A percentile compares a stretch with the other conserved stretches of the same genome.
These are phyloP conservation scores for Starmerella apis DNA, from an alignment of 805 yeast genomes.

Conservation along the genomic window DNA sequence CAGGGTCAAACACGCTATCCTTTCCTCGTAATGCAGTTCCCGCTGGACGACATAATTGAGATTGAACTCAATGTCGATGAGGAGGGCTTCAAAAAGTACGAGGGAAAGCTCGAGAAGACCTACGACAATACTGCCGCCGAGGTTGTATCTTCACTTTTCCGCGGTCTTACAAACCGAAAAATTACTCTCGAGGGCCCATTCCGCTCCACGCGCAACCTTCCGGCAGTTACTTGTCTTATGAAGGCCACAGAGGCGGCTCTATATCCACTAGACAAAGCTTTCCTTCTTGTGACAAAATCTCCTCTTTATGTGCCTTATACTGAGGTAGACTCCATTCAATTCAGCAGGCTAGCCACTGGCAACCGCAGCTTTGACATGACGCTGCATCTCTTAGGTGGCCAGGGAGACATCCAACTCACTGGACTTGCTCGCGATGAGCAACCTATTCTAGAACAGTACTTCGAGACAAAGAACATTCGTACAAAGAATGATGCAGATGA, in stretches of 20 bases:
- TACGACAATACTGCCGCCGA: conserved; percentile 79
- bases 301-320: conserved; percentile 81
- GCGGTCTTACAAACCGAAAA: conserved; percentile 81
- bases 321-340: conserved; percentile 64
- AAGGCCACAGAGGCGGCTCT: conserved; percentile 93
- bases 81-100: conserved; percentile 71
- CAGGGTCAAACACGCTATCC: conserved; percentile 98
- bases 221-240: conserved; percentile 83
- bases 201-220: conserved; percentile 62
- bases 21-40: conserved; percentile 79
- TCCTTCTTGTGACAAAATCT: conserved; percentile 86
- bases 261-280: conserved; percentile 84
- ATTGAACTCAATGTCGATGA: conserved; percentile 79
- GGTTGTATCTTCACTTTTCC: conserved; percentile 77
- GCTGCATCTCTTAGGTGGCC: conserved; percentile 50
- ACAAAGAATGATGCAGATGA: conserved; percentile 84
- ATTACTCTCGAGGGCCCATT: conserved; percentile 77
- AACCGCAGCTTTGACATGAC: conserved; percentile 88
- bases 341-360: conserved; percentile 68
- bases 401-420: conserved; percentile 70
- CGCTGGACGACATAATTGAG: conserved; percentile 82
- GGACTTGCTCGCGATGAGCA: conserved; percentile 87
- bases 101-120: conserved; percentile 48
- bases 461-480: conserved; percentile 63
- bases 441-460: conserved; percentile 59